Evolutionary conservation across 2,329 filamentous ascomycete genomes (phyloP).

Genomic region (Colletotrichum echinochloae): DNA sequence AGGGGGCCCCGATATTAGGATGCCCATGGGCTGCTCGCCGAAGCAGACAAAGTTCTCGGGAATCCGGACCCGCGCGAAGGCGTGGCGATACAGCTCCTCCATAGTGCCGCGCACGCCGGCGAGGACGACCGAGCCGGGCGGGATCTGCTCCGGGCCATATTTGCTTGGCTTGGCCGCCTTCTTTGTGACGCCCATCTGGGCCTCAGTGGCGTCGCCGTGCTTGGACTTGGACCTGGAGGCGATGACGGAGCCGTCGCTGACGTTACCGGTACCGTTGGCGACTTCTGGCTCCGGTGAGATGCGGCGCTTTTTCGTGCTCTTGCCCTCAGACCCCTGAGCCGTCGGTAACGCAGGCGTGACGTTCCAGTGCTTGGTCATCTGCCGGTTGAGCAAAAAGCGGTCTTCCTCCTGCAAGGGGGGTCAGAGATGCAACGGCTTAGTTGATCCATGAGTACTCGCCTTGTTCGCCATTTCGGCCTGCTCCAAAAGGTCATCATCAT

Average conservation of each 20-base stretch:
- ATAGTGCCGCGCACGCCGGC: conserved; percentile 24
- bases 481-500: conserved; percentile 62
- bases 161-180: conserved; percentile 38
- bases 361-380: conserved; percentile 57
- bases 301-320: conserved; percentile 44
- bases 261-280: conserved; percentile 24
- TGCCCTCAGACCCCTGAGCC: conserved; percentile 38
- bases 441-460: conserved; percentile 16
- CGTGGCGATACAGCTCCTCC: conserved; percentile 21
- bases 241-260: conserved; percentile 35
- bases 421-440: background rate
- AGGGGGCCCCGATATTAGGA: conserved; percentile 82
- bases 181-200: conserved; percentile 3
- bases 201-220: conserved; percentile 9
- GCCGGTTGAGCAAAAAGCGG: conserved; percentile 56
- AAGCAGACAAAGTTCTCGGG: conserved; percentile 29
- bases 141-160: conserved; percentile 39
- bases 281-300: conserved; percentile 38
- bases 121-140: conserved; percentile 34
- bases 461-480: conserved; percentile 42
- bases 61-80: conserved; percentile 28
- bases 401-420: conserved; percentile 46
- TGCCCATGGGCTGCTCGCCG: conserved; percentile 66
- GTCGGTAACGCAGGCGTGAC: conserved; percentile 34
- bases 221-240: conserved; percentile 24